Base-by-base conservation (phyloP, 768 basidiomycete genomes). In the Suillus alpinus region DNA sequence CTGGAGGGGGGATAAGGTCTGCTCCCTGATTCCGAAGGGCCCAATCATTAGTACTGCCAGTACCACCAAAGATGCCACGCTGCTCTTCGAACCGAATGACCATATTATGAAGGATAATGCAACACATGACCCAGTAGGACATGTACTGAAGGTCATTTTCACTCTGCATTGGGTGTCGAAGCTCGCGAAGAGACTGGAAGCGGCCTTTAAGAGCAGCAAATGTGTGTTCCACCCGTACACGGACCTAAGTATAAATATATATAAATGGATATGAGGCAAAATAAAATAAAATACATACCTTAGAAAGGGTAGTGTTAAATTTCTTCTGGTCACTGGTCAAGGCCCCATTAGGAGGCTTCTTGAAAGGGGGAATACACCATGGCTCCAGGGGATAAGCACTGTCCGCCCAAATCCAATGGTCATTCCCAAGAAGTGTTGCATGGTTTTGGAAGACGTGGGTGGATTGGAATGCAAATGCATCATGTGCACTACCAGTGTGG, bases 401-500 rank as follows among this genome's bases (percentile, higher is more conserved):
- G 5, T 60, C 59, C 0, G 43, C 52, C 12, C 26, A 39, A 55
- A 67, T 58, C 60, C 63, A 67, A 14, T 67, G 56, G 0, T 23
- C 40, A 2, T 43, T 20, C 0, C 43, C 29, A 3, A 67, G 53
- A 14, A 55, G 10, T 0, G 0, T 3, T 0, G 13, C 31, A 32
- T 36, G 39, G 1, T 52, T 14, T 26, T 53, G 49, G n/a, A 18
- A 40, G 7, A 39, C 10, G 26, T 26, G 16, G 26, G 60, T 61
- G n/a, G 55, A 43, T n/a, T 57, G 53, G 26, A 61, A 61, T 14
- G 60, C 60, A 26, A 44, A 56, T 32, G 55, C 55, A 56, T 57
- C 60, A 47, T 61, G 55, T 12, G 40, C 43, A 39, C 60, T 61
- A 18, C 60, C 56, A 29, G 46, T 34, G 29, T 57, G 41, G 6